A percentile compares a stretch with the other conserved stretches of the same genome.
These are phyloP conservation scores for Globisporangium cederbergense DNA, from an alignment of 352 stramenopile species.

Conservation along the genomic window DNA sequence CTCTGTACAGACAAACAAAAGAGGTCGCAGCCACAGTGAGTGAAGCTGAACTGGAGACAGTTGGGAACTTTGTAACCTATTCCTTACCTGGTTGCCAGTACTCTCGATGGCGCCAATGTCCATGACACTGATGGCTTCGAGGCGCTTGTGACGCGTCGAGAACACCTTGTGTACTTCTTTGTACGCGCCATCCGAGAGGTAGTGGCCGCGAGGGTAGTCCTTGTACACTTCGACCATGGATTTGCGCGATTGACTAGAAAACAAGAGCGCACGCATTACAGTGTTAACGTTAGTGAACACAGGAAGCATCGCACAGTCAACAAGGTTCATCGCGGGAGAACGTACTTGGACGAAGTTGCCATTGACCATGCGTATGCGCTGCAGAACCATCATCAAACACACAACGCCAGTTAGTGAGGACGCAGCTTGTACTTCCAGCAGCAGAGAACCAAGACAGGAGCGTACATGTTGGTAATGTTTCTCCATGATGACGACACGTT, in stretches of 20 bases:
- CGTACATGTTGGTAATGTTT: constrained; percentile 43
- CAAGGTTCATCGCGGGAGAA: neutral
- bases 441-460: neutral
- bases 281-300: neutral
- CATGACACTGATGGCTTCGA: constrained; percentile 89
- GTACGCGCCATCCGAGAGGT: constrained; percentile 80
- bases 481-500: constrained; percentile 48
- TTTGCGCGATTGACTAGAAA: constrained; percentile 16
- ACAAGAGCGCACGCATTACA: neutral
- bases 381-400: constrained; percentile 6
- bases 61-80: neutral
- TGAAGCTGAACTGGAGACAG: neutral
- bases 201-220: constrained; percentile 61
- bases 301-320: neutral
- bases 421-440: neutral
- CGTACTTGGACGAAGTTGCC: constrained; percentile 52
- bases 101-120: constrained; percentile 88
- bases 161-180: constrained; percentile 90
- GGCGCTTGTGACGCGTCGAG: constrained; percentile 41
- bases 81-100: constrained; percentile 82
- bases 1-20: constrained; percentile 25
- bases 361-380: constrained; percentile 53
- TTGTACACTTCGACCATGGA: constrained; percentile 47
- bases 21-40: neutral
- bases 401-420: neutral